Percentiles rank a stretch among this genome's conserved stretches.
Evolutionary conservation across 2,329 filamentous ascomycete species (phyloP).

Genomic region (Metarhizium anisopliae): DNA sequence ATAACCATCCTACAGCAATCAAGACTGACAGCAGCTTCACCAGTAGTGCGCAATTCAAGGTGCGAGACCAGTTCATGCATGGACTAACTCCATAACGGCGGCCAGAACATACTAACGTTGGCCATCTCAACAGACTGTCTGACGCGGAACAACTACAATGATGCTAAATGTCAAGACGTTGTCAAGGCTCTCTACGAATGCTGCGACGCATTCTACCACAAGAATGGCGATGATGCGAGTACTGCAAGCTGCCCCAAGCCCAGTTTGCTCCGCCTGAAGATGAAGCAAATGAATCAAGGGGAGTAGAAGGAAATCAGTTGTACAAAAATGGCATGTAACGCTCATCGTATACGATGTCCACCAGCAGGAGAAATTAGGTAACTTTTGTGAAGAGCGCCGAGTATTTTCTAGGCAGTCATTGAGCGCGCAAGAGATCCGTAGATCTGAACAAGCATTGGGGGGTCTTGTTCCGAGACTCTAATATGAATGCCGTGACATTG

Average conservation of each 20-base stretch:
- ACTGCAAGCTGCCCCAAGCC: constrained; percentile 82
- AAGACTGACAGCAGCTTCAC: not conserved
- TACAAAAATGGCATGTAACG: constrained; percentile 31
- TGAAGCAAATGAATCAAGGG: constrained; percentile 59
- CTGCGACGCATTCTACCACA: constrained; percentile 80
- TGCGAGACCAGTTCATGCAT: constrained; percentile 22
- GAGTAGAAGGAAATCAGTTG: constrained; percentile 5
- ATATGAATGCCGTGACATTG: constrained; percentile 87
- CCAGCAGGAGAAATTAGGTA: constrained; percentile 47
- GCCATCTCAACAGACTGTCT: constrained; percentile 61
- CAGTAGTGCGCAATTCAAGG: constrained; percentile 81
- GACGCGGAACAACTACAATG: constrained; percentile 73
- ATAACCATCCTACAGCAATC: not conserved
- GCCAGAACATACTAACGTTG: not conserved
- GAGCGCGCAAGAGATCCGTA: constrained; percentile 89
- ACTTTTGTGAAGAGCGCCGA: constrained; percentile 63
- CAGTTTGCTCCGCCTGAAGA: constrained; percentile 69
- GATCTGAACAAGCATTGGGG: constrained; percentile 93
- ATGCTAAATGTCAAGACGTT: constrained; percentile 69
- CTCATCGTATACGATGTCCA: constrained; percentile 33
- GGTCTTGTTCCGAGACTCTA: constrained; percentile 98
- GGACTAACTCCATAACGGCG: not conserved
- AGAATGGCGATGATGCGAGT: constrained; percentile 65
- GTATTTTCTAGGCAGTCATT: constrained; percentile 86
- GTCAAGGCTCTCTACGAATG: constrained; percentile 88